Percentiles rank a stretch among this genome's conserved stretches.
phyloP scores from a whole-genome alignment of 1,284 basidiomycete species.

The Puccinia polysora region DNA sequence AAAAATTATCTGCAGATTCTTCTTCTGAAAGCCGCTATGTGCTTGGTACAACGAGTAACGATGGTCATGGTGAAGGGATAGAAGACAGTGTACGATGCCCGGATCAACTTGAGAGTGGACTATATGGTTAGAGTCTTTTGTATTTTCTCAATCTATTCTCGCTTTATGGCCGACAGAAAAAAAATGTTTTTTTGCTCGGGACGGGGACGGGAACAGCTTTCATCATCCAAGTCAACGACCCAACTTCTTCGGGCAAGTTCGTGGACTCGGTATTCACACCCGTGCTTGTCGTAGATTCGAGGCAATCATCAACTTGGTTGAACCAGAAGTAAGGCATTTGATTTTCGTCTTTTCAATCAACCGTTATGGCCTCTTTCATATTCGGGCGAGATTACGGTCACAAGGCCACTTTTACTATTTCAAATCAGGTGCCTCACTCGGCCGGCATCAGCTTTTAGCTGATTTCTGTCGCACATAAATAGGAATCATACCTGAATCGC shows the following conservation, averaged over 20 bases:
- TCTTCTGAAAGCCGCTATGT: constrained; percentile 6
- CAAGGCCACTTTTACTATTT: no score
- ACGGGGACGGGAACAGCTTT: constrained; percentile 3
- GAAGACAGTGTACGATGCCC: constrained; percentile 13
- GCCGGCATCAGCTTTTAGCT: no score
- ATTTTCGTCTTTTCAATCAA: no score
- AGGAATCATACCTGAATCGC: no score
- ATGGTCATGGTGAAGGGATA: neutral
- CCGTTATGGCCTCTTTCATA: no score
- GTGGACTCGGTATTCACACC: neutral
- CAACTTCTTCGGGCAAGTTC: neutral
- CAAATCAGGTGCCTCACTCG: no score
- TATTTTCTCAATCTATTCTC: neutral
- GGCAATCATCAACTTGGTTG: no score
- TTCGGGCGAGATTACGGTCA: no score
- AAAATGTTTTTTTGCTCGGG: neutral
- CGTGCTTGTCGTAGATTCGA: no score
- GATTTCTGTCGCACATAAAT: no score
- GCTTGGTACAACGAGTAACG: constrained; percentile 4
- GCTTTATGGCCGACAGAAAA: neutral
- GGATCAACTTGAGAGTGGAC: neutral
- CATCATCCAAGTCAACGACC: constrained; percentile 22
- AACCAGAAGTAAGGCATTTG: no score
- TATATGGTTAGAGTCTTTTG: constrained; percentile 7
- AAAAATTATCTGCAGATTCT: neutral